A percentile compares a stretch with the other conserved stretches of the same genome.
These are phyloP conservation scores for Nemophila menziesii DNA, from an alignment of 257 asterid genomes.

Conservation along the genomic window DNA sequence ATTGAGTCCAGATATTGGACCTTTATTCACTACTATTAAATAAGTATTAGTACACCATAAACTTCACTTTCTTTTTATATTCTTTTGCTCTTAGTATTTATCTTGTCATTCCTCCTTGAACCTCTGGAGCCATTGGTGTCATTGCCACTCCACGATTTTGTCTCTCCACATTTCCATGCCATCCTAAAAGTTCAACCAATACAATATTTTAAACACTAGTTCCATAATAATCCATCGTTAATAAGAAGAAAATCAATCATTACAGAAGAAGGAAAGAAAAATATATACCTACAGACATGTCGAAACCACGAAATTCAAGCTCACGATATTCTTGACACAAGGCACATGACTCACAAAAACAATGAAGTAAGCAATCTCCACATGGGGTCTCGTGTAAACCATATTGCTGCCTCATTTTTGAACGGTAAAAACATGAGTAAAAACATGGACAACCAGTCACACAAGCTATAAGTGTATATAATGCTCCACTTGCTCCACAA, in stretches of 20 bases:
- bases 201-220: no score
- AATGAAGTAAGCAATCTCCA: slow-evolving; percentile 16
- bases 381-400: slow-evolving; percentile 13
- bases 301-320: slow-evolving; percentile 17
- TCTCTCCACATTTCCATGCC: slow-evolving; percentile 15
- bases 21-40: no score
- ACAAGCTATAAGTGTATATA: slow-evolving; percentile 3
- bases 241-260: no score
- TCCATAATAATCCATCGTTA: not conserved
- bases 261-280: not conserved
- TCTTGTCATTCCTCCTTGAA: slow-evolving; percentile 16
- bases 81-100: not conserved
- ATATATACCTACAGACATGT: slow-evolving; percentile 7
- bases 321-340: slow-evolving; percentile 26
- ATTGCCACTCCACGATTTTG: slow-evolving; percentile 4
- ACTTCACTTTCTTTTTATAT: no score
- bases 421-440: slow-evolving; percentile 6
- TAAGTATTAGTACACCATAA: no score
- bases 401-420: slow-evolving; percentile 8
- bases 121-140: slow-evolving; percentile 16
- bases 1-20: no score
- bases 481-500: slow-evolving; percentile 10
- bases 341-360: slow-evolving; percentile 18
- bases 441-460: slow-evolving; percentile 11
- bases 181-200: slow-evolving; percentile 25